Evolutionary conservation across 805 yeast genomes (phyloP), one percentile per base, ranked within the genome.

Genomic region (Clavispora santaluciae): DNA sequence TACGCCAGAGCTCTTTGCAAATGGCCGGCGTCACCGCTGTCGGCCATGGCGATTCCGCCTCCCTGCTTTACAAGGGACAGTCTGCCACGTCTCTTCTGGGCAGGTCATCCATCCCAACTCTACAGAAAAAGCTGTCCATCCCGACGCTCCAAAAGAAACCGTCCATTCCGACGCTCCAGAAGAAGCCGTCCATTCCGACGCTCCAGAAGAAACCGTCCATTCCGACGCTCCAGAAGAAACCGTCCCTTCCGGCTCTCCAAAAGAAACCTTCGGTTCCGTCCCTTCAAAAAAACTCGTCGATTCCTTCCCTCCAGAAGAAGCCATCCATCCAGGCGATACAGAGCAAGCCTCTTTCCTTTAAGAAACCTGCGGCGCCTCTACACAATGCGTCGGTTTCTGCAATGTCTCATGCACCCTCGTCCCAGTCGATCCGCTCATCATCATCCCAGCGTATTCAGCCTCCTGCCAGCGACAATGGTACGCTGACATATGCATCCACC

Each of bases 1-100:
- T 53, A 11, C 45, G 69, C 36, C 50, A 52, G 23, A 48, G 64
- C 10, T 61, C 68, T 6, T 50, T 66, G 26, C 66, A 66, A 40
- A 44, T 60, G 55, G 70, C 70, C 1, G 71, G 71, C 6, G 69
- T 62, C 6, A 20, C 12, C 21, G 39, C 40, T 15, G 13, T 13
- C 11, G 21, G 16, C 12, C 22, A 17, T 6, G 24, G 24, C 6
- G 35, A 41, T 5, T 33, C 33, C 10, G 25, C 33, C 5, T 40
- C 39, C 3, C 18, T 13, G 34, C 35, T 41, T 8, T 40, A 36
- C 8, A 51, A 42, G 38, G 53, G 53, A 31, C 42, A 53, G 13
- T 49, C 57, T 6, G 33, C 36, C n/a, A 54, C 60, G 9, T 28
- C 39, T 45, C 11, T 28, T 28, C 31, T 28, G 22, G 6, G 6